A percentile compares a stretch with the other conserved stretches of the same genome.
Conservation (phyloP, 1,284 basidiomycete genomes). For the Mycena citricolor region DNA sequence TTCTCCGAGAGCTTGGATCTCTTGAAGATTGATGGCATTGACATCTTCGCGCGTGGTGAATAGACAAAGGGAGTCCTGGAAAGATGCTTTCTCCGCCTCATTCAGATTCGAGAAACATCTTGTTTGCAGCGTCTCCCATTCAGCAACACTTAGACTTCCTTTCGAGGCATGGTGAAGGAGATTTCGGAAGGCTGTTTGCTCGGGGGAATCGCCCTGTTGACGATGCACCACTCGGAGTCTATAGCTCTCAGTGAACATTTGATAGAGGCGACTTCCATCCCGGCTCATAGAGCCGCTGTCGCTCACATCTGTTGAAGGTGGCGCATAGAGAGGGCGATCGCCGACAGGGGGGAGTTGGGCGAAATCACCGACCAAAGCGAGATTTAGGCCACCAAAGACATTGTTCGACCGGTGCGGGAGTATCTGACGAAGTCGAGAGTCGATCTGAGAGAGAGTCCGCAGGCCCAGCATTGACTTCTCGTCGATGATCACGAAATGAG, state of each 20-base stretch:
- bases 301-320: slow-evolving; percentile 1
- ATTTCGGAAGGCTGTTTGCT: background rate
- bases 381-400: slow-evolving; percentile 14
- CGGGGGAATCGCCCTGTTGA: slow-evolving; percentile 12
- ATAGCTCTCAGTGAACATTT: slow-evolving; percentile 5
- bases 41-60: slow-evolving; percentile 12
- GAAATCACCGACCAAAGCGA: slow-evolving; percentile 24
- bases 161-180: slow-evolving; percentile 11
- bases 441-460: slow-evolving; percentile 10
- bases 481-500: slow-evolving; percentile 24
- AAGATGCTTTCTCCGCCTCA: background rate
- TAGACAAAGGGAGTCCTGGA: slow-evolving; percentile 7
- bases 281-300: background rate
- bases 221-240: slow-evolving; percentile 5
- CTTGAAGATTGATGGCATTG: slow-evolving; percentile 4
- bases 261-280: slow-evolving; percentile 8
- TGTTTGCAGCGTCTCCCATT: slow-evolving; percentile 10
- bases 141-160: slow-evolving; percentile 6
- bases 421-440: slow-evolving; percentile 17
- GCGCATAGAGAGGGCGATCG: slow-evolving; percentile 21
- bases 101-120: background rate
- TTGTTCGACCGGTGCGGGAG: background rate
- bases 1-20: slow-evolving; percentile 4
- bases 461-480: slow-evolving; percentile 28
- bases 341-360: slow-evolving; percentile 25